These are phyloP conservation scores for Rubus parviflorus DNA, from an alignment of 306 rosid species.

Conservation along the genomic window DNA sequence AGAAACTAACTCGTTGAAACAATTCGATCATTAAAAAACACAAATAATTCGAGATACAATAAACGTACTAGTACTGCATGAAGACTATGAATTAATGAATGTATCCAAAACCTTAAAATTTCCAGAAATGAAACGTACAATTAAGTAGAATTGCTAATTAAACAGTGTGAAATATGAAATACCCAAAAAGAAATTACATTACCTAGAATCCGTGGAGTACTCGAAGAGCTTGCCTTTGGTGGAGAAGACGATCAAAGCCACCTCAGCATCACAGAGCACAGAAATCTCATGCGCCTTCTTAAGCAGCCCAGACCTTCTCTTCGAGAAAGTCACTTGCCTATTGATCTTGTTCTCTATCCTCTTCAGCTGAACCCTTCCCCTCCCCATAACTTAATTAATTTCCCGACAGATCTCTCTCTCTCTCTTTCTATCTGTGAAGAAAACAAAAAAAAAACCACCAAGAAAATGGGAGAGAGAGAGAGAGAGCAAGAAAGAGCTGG, in stretches of 20 bases:
- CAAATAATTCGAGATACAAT: background rate
- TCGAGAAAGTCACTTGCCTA: constrained; percentile 86
- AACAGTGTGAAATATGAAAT: background rate
- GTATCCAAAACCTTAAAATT: background rate
- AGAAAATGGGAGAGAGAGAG: background rate
- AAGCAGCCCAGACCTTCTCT: constrained; percentile 77
- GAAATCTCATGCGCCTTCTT: constrained; percentile 95
- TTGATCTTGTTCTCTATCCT: constrained; percentile 94
- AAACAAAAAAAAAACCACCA: background rate
- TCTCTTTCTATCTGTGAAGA: background rate
- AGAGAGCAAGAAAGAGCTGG: background rate
- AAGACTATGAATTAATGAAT: background rate
- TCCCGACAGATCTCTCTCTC: background rate
- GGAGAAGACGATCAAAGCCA: constrained; percentile 80
- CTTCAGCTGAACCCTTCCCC: constrained; percentile 89
- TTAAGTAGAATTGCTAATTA: background rate
- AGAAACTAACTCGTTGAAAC: background rate
- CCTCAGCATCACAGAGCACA: constrained; percentile 92
- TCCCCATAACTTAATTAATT: constrained; percentile 47
- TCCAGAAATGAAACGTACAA: background rate
- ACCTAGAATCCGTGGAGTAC: constrained; percentile 77
- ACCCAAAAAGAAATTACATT: background rate
- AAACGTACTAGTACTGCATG: background rate
- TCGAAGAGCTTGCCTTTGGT: constrained; percentile 80
- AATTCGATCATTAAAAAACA: background rate